These are phyloP conservation scores for Podila epicladia DNA, from an alignment of 192 early-diverging fungal species.

Conservation along the genomic window DNA sequence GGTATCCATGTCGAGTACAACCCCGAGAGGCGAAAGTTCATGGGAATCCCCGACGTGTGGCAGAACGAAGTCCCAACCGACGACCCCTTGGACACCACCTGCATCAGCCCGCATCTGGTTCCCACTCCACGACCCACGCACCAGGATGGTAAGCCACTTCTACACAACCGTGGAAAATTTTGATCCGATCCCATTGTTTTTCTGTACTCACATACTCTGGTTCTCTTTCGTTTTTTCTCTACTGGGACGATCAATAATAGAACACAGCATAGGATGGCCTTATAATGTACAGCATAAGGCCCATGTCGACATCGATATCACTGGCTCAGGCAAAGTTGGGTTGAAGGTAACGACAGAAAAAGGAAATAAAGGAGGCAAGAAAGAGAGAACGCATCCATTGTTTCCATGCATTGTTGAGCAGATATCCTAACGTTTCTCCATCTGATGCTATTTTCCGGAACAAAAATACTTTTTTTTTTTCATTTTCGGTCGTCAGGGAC, in stretches of 20 bases:
- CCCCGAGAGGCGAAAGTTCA: slow-evolving; percentile 58
- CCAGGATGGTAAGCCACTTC: not conserved
- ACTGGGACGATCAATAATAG: not conserved
- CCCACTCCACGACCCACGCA: slow-evolving; percentile 33
- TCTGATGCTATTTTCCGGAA: not conserved
- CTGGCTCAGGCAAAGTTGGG: slow-evolving; percentile 13
- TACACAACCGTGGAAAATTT: not conserved
- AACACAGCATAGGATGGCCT: slow-evolving; percentile 57
- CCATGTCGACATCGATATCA: slow-evolving; percentile 59
- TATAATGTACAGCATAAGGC: slow-evolving; percentile 63
- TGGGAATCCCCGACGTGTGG: slow-evolving; percentile 70
- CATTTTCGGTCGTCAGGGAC: slow-evolving; percentile 24
- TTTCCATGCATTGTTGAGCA: too few species aligned
- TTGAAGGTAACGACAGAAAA: slow-evolving; percentile 20
- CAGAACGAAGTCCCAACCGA: slow-evolving; percentile 61
- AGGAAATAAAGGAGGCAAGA: slow-evolving; percentile 1
- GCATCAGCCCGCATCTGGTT: slow-evolving; percentile 63
- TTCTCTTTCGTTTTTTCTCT: not conserved
- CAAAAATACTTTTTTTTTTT: not conserved
- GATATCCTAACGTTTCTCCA: not conserved
- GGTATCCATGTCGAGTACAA: slow-evolving; percentile 68
- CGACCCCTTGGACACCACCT: slow-evolving; percentile 62
- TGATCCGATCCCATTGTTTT: not conserved
- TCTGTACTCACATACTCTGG: not conserved
- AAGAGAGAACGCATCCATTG: not conserved